Evolutionary conservation across 83 land plant genomes (phyloP), one percentile per base, ranked within the genome.

Genomic region (Isoetes engelmannii): DNA sequence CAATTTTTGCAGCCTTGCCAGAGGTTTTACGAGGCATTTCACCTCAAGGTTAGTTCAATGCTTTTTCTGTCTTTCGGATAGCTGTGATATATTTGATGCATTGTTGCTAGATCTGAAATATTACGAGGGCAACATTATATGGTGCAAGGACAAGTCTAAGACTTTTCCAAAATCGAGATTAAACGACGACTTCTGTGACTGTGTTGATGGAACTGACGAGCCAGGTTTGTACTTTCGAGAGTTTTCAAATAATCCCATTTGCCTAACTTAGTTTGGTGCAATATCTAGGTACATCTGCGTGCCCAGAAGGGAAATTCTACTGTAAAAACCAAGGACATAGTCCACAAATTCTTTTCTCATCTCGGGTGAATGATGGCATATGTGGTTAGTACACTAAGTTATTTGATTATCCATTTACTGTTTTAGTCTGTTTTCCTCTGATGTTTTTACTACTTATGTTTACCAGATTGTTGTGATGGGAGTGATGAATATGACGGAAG

Each of bases 331-430:
- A 65, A 7, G 92, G 96, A 17, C 85, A 87, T 63, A 19, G 55
- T 57, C 91, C 97, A 13, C 61, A 78, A 5, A 49, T 57, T 6
- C 44, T 92, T 15, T 89, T 79, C 69, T 85, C 97, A 41, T 92
- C 97, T 8, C 75, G 95, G 63, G 95, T 92, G 47, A 92, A 92
- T 74, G 97, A 92, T 77, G 95, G 92, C 56, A 87, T 92, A 19
- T 92, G 97, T 60, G 97, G 96, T 91, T 70, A 78, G 80, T 83
- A 77, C 74, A 44, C 20, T 65, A 50, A 28, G 37, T 28, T 28
- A 28, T 28, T 2, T 28, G 37, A 28, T 28, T 0, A 28, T 28
- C 37, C 37, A 28, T 28, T 28, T 28, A 28, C 37, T 28, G 2
- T 28, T 28, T 28, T 28, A 28, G 37, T 28, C 37, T 28, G 37